phyloP scores from a whole-genome alignment of 2,329 filamentous ascomycete species.

The Myriosclerotinia scirpicola region DNA sequence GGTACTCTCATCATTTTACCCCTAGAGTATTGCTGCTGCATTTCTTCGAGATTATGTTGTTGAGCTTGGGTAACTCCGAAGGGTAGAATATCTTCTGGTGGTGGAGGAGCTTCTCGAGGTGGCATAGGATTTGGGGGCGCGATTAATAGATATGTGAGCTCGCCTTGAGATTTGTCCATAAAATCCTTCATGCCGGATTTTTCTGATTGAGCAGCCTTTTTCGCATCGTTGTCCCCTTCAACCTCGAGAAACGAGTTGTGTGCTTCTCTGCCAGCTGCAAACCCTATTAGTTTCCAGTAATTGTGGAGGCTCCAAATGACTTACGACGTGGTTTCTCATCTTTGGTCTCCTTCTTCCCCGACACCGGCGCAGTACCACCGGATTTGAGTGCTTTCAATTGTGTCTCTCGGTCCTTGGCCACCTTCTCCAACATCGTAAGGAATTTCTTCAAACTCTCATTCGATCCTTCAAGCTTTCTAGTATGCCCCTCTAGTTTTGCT shows the following conservation, averaged over 20 bases:
- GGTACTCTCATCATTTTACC: constrained; percentile 60
- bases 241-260: constrained; percentile 45
- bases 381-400: constrained; percentile 57
- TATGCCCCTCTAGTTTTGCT: constrained; percentile 87
- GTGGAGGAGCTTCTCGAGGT: constrained; percentile 61
- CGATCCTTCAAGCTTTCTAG: constrained; percentile 79
- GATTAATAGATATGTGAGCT: constrained; percentile 68
- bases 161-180: constrained; percentile 63
- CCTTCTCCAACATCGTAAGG: constrained; percentile 83
- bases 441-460: constrained; percentile 90
- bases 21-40: constrained; percentile 43
- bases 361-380: constrained; percentile 45
- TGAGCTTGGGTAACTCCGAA: constrained; percentile 47
- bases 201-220: constrained; percentile 42
- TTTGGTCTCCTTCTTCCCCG: constrained; percentile 48
- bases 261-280: constrained; percentile 26
- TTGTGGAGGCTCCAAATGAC: constrained; percentile 33
- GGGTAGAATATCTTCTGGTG: constrained; percentile 55
- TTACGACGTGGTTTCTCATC: constrained; percentile 59
- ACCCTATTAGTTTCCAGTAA: constrained; percentile 17
- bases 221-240: constrained; percentile 49
- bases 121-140: constrained; percentile 65
- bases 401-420: constrained; percentile 80
- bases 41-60: constrained; percentile 42
- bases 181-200: constrained; percentile 58